Conservation (phyloP, 495 filamentous ascomycete genomes). For the Achaetomiella virescens region DNA sequence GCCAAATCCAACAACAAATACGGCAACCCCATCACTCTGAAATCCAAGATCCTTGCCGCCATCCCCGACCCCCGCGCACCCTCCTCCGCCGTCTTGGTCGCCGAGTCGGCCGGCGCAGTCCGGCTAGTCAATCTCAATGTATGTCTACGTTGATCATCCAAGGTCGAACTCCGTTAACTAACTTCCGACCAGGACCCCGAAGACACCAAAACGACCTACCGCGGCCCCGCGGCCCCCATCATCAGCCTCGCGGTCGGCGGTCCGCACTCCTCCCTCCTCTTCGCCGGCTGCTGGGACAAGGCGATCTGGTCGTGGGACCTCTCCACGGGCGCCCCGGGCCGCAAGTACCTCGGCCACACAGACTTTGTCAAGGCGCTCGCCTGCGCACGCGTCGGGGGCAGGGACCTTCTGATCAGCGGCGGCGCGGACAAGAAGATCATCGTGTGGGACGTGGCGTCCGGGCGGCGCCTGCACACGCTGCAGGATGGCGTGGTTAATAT, state of each 20-base stretch:
- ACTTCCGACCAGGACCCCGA: constrained; percentile 20
- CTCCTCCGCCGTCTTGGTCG: constrained; percentile 60
- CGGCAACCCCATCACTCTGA: constrained; percentile 72
- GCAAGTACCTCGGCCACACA: constrained; percentile 67
- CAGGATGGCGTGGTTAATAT: constrained; percentile 60
- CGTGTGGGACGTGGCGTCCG: constrained; percentile 67
- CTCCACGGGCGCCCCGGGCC: constrained; percentile 42
- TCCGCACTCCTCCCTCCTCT: constrained; percentile 49
- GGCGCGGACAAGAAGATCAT: constrained; percentile 82
- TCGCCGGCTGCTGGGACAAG: constrained; percentile 92
- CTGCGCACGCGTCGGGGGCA: constrained; percentile 46
- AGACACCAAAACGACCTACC: constrained; percentile 46
- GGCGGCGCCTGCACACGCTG: constrained; percentile 61
- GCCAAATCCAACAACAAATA: constrained; percentile 75
- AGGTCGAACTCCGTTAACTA: not conserved
- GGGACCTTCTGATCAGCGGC: constrained; percentile 72
- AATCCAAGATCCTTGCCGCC: constrained; percentile 80
- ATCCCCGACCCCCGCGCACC: constrained; percentile 57
- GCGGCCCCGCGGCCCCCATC: constrained; percentile 71
- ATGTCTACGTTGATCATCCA: constrained; percentile 35
- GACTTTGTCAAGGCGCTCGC: constrained; percentile 86
- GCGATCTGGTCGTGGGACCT: constrained; percentile 76
- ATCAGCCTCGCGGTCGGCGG: constrained; percentile 69
- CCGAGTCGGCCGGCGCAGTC: constrained; percentile 74
- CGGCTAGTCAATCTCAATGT: constrained; percentile 70